Evolutionary conservation across 2,329 filamentous ascomycete genomes (phyloP).

Genomic region (Alternaria dauci): DNA sequence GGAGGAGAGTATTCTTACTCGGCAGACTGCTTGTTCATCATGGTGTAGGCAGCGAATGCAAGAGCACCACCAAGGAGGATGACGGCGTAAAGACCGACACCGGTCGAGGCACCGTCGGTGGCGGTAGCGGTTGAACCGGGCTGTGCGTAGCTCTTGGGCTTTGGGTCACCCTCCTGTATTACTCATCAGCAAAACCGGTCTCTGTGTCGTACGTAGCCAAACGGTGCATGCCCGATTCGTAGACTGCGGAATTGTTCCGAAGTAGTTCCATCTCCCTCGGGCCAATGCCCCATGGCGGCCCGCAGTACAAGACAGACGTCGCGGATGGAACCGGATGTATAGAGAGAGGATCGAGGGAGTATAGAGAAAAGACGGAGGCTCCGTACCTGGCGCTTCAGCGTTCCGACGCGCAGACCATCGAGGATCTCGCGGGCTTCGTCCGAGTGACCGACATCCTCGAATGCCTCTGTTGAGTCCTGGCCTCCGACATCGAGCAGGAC

Average conservation of each 20-base stretch:
- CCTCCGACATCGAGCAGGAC: constrained; percentile 95
- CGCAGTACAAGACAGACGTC: not conserved
- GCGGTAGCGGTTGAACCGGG: constrained; percentile 59
- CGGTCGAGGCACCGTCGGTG: constrained; percentile 64
- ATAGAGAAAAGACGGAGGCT: not conserved
- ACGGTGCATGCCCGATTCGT: not conserved
- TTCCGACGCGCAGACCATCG: constrained; percentile 57
- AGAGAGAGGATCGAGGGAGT: not conserved
- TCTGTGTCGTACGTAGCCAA: not conserved
- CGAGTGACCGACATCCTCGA: constrained; percentile 98
- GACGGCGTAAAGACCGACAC: constrained; percentile 82
- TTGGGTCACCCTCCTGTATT: constrained; percentile 74
- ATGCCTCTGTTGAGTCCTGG: constrained; percentile 96
- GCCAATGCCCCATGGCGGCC: not conserved
- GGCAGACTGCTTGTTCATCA: constrained; percentile 68
- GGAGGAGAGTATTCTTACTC: constrained; percentile 12
- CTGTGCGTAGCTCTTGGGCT: constrained; percentile 67
- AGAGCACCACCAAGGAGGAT: constrained; percentile 78
- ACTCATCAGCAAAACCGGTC: constrained; percentile 8
- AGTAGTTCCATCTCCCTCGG: constrained; percentile 11
- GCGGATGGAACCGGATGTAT: not conserved
- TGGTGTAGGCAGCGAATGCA: constrained; percentile 86
- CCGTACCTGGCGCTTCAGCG: constrained; percentile 49
- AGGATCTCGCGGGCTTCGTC: constrained; percentile 98
- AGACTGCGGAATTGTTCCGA: constrained; percentile 34